phyloP scores from a whole-genome alignment of 805 yeast genomes.

The Schwanniomyces yamadae region DNA sequence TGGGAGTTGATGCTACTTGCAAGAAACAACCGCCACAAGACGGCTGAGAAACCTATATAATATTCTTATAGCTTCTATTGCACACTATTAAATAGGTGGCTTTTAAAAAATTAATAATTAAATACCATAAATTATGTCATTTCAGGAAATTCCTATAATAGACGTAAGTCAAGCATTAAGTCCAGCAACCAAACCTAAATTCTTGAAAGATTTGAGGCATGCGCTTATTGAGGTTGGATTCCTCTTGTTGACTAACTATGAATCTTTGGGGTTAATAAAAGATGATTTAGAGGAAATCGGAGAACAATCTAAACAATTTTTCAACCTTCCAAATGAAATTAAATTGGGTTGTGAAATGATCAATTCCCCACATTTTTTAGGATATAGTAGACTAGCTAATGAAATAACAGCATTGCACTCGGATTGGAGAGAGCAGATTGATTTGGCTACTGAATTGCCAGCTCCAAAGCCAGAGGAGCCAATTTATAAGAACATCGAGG shows the following conservation, averaged over 20 bases:
- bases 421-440: slow-evolving; percentile 65
- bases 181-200: slow-evolving; percentile 40
- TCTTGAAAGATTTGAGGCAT: slow-evolving; percentile 39
- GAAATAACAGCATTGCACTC: slow-evolving; percentile 53
- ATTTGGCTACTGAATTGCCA: slow-evolving; percentile 53
- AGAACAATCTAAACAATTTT: slow-evolving; percentile 41
- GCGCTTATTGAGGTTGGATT: slow-evolving; percentile 61
- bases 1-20: too few species aligned
- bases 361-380: slow-evolving; percentile 57
- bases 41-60: too few species aligned
- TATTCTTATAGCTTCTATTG: too few species aligned
- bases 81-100: too few species aligned
- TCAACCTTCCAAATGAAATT: slow-evolving; percentile 45
- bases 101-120: too few species aligned
- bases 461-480: slow-evolving; percentile 40
- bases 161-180: slow-evolving; percentile 44
- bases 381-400: slow-evolving; percentile 55
- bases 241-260: slow-evolving; percentile 43
- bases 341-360: slow-evolving; percentile 52
- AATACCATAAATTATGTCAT: slow-evolving; percentile 30
- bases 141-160: slow-evolving; percentile 42
- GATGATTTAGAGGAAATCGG: slow-evolving; percentile 37
- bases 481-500: slow-evolving; percentile 50
- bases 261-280: slow-evolving; percentile 39
- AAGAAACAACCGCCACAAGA: too few species aligned